Evolutionary conservation across 306 rosid genomes (phyloP).

Genomic region (Castanospermum australe): DNA sequence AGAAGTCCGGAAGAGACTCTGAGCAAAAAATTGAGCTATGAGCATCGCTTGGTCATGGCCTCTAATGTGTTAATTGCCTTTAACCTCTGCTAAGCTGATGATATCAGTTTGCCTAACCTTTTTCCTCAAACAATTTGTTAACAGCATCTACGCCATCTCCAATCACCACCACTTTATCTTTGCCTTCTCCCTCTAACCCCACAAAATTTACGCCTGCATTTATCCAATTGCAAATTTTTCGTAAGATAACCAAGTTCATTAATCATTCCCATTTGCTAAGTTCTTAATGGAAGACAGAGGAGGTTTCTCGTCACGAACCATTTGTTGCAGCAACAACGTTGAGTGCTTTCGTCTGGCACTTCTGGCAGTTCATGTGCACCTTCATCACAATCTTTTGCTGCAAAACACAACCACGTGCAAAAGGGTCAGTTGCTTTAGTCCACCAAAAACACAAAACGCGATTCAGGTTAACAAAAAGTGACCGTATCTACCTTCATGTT

Average conservation of each 20-base stretch:
- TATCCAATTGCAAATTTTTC: neutral
- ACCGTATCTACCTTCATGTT: conserved; percentile 32
- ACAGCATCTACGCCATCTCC: conserved; percentile 46
- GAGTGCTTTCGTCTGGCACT: conserved; percentile 43
- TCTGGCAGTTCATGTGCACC: conserved; percentile 47
- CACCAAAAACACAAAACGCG: neutral
- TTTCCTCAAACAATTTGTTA: conserved; percentile 37
- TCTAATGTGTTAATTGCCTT: neutral
- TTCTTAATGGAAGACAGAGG: neutral
- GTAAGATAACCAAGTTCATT: neutral
- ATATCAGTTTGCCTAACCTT: conserved; percentile 42
- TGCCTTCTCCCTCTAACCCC: conserved; percentile 44
- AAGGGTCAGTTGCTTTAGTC: neutral
- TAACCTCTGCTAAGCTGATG: conserved; percentile 6
- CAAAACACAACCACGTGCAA: neutral
- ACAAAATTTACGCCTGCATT: conserved; percentile 49
- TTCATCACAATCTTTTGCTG: conserved; percentile 63
- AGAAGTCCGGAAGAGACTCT: neutral
- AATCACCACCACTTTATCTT: conserved; percentile 43
- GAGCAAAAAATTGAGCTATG: too few relatives aligned
- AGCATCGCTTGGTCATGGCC: neutral
- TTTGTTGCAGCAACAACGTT: conserved; percentile 25
- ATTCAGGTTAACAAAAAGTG: neutral
- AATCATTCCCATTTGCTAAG: neutral
- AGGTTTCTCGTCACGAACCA: conserved; percentile 1